Base-by-base conservation (phyloP, 805 yeast species). In the Zygotorulaspora danielsina region DNA sequence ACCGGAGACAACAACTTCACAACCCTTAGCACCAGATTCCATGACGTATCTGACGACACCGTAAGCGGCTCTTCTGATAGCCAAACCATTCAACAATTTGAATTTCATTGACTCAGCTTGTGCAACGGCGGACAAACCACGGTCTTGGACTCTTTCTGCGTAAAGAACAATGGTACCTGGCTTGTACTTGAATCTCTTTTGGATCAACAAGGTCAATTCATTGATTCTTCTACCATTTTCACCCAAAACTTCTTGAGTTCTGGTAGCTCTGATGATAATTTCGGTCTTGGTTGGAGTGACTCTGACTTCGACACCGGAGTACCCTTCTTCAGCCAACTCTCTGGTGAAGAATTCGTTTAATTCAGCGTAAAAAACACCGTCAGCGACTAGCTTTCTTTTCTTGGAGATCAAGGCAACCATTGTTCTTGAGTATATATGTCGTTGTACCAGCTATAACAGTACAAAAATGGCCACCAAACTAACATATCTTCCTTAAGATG, bases 11-110 rank as follows among this genome's bases (percentile, higher is more conserved):
- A 93, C 97, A 72, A 93, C 98, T 81, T 93, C 98, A 69, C 94
- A 96, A 89, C 98, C 98, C 86, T 93, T 93, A 70, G 98, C 98
- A 76, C 98, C 98, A 56, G 97, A 87, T 75, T 89, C 97, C 96
- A 93, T 93, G 67, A 94, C 96, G 83, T 80, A 86, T 81, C 98
- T 88, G 76, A 93, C 94, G 63, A 93, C 97, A 87, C 97, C 97
- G 87, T 93, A 93, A 65, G 97, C 97, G 63, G 98, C 98, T 80
- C 98, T 87, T 81, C 98, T 88, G 79, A 93, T 88, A 67, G 97
- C 96, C 69, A 93, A 83, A 79, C 98, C 98, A 77, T 84, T 84
- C 69, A 93, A 84, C 65, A 93, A 82, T 79, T 93, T 93, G 88
- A 89, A 84, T 73, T 88, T 88, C 71, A 93, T 81, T 63, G 96